Conservation (phyloP, 2,329 filamentous ascomycete genomes). For the Fusarium hostae region DNA sequence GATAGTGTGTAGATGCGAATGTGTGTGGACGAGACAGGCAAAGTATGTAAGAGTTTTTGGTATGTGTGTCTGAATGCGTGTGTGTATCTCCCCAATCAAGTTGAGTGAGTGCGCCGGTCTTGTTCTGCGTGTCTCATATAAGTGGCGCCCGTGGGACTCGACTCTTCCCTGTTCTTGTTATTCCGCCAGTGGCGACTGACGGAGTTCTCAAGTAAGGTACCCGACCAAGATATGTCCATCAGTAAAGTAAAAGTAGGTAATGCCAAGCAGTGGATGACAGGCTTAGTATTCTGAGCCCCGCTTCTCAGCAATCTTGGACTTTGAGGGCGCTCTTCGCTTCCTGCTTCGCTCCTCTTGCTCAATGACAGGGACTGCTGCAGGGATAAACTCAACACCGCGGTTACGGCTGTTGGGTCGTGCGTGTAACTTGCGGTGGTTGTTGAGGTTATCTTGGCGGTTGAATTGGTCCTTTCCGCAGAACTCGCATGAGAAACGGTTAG, state of each 20-base stretch:
- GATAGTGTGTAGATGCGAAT: conserved; percentile 33
- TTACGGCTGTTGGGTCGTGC: conserved; percentile 54
- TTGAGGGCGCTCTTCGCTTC: conserved; percentile 53
- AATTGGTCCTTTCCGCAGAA: conserved; percentile 57
- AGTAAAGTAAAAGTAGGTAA: background rate
- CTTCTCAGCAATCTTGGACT: conserved; percentile 50
- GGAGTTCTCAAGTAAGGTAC: conserved; percentile 39
- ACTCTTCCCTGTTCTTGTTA: conserved; percentile 20
- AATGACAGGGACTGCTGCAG: conserved; percentile 53
- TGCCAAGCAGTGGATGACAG: conserved; percentile 1
- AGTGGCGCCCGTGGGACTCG: conserved; percentile 19
- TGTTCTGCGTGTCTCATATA: conserved; percentile 39
- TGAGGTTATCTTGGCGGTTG: conserved; percentile 56
- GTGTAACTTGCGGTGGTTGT: conserved; percentile 56
- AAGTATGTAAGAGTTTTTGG: conserved; percentile 24
- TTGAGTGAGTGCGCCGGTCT: conserved; percentile 12
- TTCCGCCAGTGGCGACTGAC: conserved; percentile 14
- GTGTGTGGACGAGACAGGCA: conserved; percentile 33
- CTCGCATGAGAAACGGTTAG: conserved; percentile 54
- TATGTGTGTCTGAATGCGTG: conserved; percentile 4
- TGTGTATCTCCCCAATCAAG: conserved; percentile 17
- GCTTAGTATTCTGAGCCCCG: conserved; percentile 46
- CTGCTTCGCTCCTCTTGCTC: conserved; percentile 55
- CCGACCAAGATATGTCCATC: conserved; percentile 18
- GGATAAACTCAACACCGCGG: conserved; percentile 54